Base-by-base conservation (phyloP, 768 basidiomycete species). In the Lactarius tabidus region DNA sequence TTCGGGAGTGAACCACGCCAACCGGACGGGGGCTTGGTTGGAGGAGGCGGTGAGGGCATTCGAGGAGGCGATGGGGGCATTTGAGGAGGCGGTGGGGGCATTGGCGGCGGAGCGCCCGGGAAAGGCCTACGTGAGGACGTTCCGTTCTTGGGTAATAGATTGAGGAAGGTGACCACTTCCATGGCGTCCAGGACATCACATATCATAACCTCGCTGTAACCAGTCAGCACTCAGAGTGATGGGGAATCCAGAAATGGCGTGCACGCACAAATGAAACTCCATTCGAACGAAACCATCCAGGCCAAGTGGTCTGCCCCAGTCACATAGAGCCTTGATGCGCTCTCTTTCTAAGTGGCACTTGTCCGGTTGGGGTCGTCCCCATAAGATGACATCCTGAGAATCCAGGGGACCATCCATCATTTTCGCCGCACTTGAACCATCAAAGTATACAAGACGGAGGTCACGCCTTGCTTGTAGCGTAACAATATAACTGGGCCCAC, bases 311-410 rank as follows among this genome's bases (percentile, higher is more conserved):
- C 69, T 70, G 4, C 74, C 76, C 78, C 78, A 78, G 10, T 66
- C 62, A 59, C 79, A 79, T 4, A 79, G 39, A n/a, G 70, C 66
- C 20, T 48, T 8, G 31, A 76, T 74, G 31, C 77, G 69, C 41
- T 69, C 54, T 17, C 15, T 10, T 17, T 79, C 77, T 1, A 69
- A 60, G 2, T 23, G n/a, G 10, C 5, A 45, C 57, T 66, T 67
- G 8, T 72, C 72, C 3, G 72, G 72, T 8, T 38, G 62, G 31
- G 62, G 39, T 39, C 67, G 55, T 6, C 75, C 75, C 76, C 77
- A 77, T 0, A 67, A 41, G 20, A 79, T 20, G 1, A 79, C 45
- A 66, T 79, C 79, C 60, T 79, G 78, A 0, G 72, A 67, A 41
- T 79, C 78, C 70, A 77, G 60, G 0, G 74, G 64, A 9, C 78